Percentiles rank a stretch among this genome's conserved stretches.
phyloP scores from a whole-genome alignment of 345 rosid genomes.

The Syzygium grande region DNA sequence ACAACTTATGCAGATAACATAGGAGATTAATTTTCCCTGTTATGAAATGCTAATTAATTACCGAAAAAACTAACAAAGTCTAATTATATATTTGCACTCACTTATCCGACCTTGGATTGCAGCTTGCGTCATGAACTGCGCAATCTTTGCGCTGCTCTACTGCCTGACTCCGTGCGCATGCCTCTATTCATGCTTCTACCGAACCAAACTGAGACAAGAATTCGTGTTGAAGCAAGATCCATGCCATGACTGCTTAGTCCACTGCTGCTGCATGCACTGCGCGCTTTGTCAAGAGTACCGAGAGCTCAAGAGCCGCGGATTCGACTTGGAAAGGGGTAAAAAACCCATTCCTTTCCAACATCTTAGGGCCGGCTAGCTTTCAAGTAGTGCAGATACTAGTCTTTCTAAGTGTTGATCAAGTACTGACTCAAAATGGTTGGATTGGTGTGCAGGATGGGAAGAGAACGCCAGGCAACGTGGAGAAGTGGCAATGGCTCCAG shows the following conservation, averaged over 20 bases:
- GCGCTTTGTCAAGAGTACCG: conserved; percentile 1
- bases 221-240: neutral
- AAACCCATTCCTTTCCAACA: neutral
- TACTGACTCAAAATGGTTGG: neutral
- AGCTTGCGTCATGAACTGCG: conserved; percentile 25
- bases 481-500: neutral
- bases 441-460: neutral
- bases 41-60: neutral
- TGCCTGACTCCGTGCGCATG: conserved; percentile 1
- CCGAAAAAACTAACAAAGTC: neutral
- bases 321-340: neutral
- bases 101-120: neutral
- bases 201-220: conserved; percentile 26
- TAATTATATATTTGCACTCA: neutral
- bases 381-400: neutral
- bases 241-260: neutral
- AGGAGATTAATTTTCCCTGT: neutral
- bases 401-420: neutral
- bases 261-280: neutral
- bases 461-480: neutral
- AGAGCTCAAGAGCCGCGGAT: neutral
- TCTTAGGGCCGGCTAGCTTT: neutral
- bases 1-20: neutral
- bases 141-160: conserved; percentile 4
- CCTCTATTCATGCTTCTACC: conserved; percentile 24